These are phyloP conservation scores for Thyridium curvatum DNA, from an alignment of 2,329 filamentous ascomycete species.

Conservation along the genomic window DNA sequence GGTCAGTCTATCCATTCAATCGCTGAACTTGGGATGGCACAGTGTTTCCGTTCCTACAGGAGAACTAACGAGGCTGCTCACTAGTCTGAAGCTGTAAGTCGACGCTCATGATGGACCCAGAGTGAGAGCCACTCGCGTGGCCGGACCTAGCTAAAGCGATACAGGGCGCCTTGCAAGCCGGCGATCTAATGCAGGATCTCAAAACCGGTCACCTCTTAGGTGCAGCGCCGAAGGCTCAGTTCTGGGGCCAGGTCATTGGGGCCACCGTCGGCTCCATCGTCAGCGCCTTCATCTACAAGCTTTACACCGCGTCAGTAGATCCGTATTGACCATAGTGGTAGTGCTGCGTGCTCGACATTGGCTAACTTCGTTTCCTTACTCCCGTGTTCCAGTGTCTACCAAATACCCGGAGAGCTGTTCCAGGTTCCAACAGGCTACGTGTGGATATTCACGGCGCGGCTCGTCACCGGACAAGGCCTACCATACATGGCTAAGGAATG, in stretches of 20 bases:
- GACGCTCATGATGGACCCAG: no score
- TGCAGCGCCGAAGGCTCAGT: slow-evolving; percentile 88
- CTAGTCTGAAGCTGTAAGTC: slow-evolving; percentile 19
- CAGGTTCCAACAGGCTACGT: slow-evolving; percentile 93
- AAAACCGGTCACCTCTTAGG: slow-evolving; percentile 94
- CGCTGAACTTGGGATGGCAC: no score
- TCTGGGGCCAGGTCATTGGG: slow-evolving; percentile 93
- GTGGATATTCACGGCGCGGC: slow-evolving; percentile 92
- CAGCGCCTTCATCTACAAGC: slow-evolving; percentile 77
- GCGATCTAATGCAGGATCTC: slow-evolving; percentile 93
- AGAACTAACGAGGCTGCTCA: background rate
- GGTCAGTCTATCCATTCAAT: slow-evolving; percentile 20
- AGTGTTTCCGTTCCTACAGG: no score
- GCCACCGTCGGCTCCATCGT: slow-evolving; percentile 79
- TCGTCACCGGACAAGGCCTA: slow-evolving; percentile 86
- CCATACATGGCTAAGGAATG: slow-evolving; percentile 79
- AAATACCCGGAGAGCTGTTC: slow-evolving; percentile 82
- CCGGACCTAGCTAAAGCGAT: background rate
- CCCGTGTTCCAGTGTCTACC: slow-evolving; percentile 58
- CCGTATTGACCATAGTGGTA: slow-evolving; percentile 3
- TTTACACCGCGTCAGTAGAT: slow-evolving; percentile 63
- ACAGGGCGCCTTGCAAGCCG: slow-evolving; percentile 78
- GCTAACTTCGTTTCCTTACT: background rate
- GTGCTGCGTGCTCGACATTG: background rate
- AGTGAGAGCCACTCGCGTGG: no score